Evolutionary conservation across 305 asterid species (phyloP).

Genomic region (Rubia tinctorum): DNA sequence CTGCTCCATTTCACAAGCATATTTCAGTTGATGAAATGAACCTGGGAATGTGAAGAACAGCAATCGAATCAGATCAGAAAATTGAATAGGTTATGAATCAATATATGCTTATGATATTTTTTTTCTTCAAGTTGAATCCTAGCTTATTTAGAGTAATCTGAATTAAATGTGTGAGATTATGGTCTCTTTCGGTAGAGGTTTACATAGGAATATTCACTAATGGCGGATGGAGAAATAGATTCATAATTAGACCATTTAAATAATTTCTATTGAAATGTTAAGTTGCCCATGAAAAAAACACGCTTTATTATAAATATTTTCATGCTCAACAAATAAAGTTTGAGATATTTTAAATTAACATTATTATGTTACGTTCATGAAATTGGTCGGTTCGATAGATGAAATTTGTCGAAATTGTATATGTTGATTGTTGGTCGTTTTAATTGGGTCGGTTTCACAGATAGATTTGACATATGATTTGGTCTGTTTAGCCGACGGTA

Average conservation of each 20-base stretch:
- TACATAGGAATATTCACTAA: background rate
- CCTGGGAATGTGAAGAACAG: slow-evolving; percentile 25
- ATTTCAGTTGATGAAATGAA: background rate
- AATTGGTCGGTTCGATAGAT: no score
- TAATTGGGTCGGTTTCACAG: no score
- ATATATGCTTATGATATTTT: background rate
- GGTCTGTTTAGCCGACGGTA: no score
- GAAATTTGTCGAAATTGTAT: no score
- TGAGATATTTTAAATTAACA: no score
- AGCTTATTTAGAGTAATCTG: background rate
- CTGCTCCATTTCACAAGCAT: slow-evolving; percentile 29
- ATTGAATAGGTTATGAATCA: slow-evolving; percentile 11
- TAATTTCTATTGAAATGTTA: no score
- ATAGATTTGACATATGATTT: no score
- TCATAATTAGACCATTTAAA: background rate
- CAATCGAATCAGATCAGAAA: slow-evolving; percentile 39
- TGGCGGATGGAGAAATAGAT: background rate
- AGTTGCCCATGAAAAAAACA: no score
- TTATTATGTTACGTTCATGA: no score
- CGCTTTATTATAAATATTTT: no score
- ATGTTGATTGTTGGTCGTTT: no score
- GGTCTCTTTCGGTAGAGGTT: background rate
- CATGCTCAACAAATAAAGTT: no score
- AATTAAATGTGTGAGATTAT: background rate
- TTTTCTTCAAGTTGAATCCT: background rate